Conservation (phyloP, 139 green algal genomes). For the Edaphochlamys debaryana region DNA sequence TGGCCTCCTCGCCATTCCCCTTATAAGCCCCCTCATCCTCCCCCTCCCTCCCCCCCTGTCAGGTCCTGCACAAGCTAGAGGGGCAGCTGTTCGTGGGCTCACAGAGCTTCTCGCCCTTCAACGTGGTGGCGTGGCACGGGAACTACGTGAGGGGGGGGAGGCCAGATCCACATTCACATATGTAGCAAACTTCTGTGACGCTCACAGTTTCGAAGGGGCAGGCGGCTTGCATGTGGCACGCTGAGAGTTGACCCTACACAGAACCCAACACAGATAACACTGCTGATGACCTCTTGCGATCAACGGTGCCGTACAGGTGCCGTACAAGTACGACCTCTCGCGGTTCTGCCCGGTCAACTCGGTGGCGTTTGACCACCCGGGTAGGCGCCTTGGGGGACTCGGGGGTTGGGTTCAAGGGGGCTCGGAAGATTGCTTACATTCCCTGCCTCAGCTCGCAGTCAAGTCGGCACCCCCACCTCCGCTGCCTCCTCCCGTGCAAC, state of each 20-base stretch:
- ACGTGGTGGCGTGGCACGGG: slow-evolving; percentile 91
- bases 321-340: slow-evolving; percentile 81
- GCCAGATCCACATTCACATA: background rate
- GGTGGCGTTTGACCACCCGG: slow-evolving; percentile 68
- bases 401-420: background rate
- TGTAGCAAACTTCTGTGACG: too few relatives aligned
- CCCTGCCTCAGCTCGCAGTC: too few relatives aligned
- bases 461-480: too few relatives aligned
- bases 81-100: slow-evolving; percentile 82
- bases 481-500: too few relatives aligned
- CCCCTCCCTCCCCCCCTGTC: too few relatives aligned
- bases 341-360: slow-evolving; percentile 89
- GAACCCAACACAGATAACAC: too few relatives aligned
- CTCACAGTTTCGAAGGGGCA: background rate
- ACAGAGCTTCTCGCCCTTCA: slow-evolving; percentile 93
- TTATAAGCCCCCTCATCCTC: too few relatives aligned
- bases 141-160: slow-evolving; percentile 63
- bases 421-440: too few relatives aligned
- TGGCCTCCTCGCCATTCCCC: too few relatives aligned
- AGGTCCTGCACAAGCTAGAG: slow-evolving; percentile 87
- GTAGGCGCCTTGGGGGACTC: slow-evolving; percentile 50
- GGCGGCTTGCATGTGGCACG: too few relatives aligned
- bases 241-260: too few relatives aligned
- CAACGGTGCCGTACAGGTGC: slow-evolving; percentile 31
- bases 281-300: too few relatives aligned